Evolutionary conservation across 306 rosid genomes (phyloP), one percentile per base, ranked within the genome.

Genomic region (Vigna unguiculata): DNA sequence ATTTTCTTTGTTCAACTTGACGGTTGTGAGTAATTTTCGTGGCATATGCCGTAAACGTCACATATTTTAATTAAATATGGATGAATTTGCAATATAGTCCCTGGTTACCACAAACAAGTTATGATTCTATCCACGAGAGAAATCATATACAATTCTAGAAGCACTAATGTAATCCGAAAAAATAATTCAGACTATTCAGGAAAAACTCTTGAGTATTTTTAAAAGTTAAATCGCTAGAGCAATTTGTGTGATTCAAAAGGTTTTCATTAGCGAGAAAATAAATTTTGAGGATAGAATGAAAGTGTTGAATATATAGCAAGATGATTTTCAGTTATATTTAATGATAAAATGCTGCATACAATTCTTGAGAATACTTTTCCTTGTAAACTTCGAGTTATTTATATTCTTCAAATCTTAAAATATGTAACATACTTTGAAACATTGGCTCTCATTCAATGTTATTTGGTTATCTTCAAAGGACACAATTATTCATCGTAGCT

Each of bases 401-500:
- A 52, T 52, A 32, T n/a, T 19, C 2, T 71, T 52, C 13, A 52
- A 34, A 71, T 71, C 34, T 30, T 70, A 40, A 41, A 73, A 55
- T 57, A 59, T 59, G 32, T 19, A 17, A 74, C 10, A 7, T 7
- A 60, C 48, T 59, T 45, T 47, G 17, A 12, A 34, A 21, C 7
- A 25, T 60, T 43, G 54, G 64, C 55, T 78, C 43, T 51, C 14
- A 5, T 9, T 48, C 38, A 4, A 51, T 80, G 77, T 21, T 68
- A 21, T 59, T 74, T 78, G 83, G 80, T 16, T 74, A 74, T 52
- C 72, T 74, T 83, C 64, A 78, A 83, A 74, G 80, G 86, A 69
- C 83, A 13, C 45, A 32, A 32, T 64, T 38, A 15, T 54, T 53
- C 10, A 53, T 43, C 9, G 21, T 21, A 13, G 15, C 49, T 59